These are phyloP conservation scores for sunflower (Helianthus annuus) DNA, from an alignment of 129 eudicot genomes.

Conservation along the genomic window DNA sequence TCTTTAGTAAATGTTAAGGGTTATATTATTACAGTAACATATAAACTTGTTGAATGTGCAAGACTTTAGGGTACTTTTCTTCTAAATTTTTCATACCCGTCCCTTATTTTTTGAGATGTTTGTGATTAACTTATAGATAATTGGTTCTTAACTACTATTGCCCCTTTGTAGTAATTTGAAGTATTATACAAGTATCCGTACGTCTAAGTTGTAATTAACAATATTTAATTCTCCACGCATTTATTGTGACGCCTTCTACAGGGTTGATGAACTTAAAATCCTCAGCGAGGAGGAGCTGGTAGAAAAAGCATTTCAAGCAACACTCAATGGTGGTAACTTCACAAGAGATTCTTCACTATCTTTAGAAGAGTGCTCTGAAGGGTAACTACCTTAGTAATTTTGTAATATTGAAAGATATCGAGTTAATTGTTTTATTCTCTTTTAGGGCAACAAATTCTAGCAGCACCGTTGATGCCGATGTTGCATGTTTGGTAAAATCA, in stretches of 20 bases:
- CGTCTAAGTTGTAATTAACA: not conserved
- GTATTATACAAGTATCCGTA: not conserved
- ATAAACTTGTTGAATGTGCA: too few species aligned
- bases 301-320: slow-evolving; percentile 60
- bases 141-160: too few species aligned
- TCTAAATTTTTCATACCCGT: too few species aligned
- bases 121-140: too few species aligned
- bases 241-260: slow-evolving; percentile 15
- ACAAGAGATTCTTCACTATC: slow-evolving; percentile 33
- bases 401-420: not conserved
- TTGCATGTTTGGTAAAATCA: slow-evolving; percentile 24
- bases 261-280: slow-evolving; percentile 77
- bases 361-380: slow-evolving; percentile 35
- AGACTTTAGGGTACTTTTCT: too few species aligned
- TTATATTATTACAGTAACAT: too few species aligned
- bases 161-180: too few species aligned
- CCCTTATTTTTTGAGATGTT: too few species aligned
- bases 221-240: too few species aligned
- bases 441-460: slow-evolving; percentile 31
- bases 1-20: too few species aligned
- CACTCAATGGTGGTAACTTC: slow-evolving; percentile 53
- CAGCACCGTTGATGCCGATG: slow-evolving; percentile 19
- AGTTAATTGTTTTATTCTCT: slow-evolving; percentile 8
- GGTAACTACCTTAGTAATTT: slow-evolving; percentile 20
- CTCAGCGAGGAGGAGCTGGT: slow-evolving; percentile 73